Evolutionary conservation across 768 basidiomycete genomes (phyloP).

Genomic region (Crassisporium funariophilum): DNA sequence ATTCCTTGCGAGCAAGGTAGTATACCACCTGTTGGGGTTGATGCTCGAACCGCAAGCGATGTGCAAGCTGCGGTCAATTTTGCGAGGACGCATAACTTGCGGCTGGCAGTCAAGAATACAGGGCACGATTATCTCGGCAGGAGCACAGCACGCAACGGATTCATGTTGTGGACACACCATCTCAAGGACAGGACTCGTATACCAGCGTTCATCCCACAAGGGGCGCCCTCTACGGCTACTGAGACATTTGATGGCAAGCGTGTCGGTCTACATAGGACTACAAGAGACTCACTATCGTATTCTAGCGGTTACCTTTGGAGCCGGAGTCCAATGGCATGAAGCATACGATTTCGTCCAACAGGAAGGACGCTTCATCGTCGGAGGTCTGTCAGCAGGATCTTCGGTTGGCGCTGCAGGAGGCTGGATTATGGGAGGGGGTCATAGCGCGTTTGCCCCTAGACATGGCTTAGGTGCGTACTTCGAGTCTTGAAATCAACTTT

Average conservation of each 20-base stretch:
- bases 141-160: conserved; percentile 21
- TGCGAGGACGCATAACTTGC: conserved; percentile 35
- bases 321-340: conserved; percentile 48
- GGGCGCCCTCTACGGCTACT: conserved; percentile 20
- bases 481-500: neutral
- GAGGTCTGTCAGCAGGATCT: conserved; percentile 40
- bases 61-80: conserved; percentile 43
- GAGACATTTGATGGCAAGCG: conserved; percentile 20
- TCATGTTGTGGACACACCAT: conserved; percentile 44
- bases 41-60: conserved; percentile 38
- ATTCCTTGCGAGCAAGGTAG: conserved; percentile 46
- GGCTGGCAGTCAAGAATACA: conserved; percentile 39
- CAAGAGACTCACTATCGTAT: neutral
- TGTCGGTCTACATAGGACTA: conserved; percentile 1
- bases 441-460: conserved; percentile 38
- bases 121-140: conserved; percentile 44
- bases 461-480: conserved; percentile 41
- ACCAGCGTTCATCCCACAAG: conserved; percentile 30
- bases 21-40: conserved; percentile 42
- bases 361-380: conserved; percentile 43
- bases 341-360: conserved; percentile 39
- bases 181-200: conserved; percentile 34
- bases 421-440: conserved; percentile 52
- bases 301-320: conserved; percentile 30
- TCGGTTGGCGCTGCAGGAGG: conserved; percentile 52